Conservation (phyloP, 495 filamentous ascomycete species). For the Hyaloscypha variabilis region DNA sequence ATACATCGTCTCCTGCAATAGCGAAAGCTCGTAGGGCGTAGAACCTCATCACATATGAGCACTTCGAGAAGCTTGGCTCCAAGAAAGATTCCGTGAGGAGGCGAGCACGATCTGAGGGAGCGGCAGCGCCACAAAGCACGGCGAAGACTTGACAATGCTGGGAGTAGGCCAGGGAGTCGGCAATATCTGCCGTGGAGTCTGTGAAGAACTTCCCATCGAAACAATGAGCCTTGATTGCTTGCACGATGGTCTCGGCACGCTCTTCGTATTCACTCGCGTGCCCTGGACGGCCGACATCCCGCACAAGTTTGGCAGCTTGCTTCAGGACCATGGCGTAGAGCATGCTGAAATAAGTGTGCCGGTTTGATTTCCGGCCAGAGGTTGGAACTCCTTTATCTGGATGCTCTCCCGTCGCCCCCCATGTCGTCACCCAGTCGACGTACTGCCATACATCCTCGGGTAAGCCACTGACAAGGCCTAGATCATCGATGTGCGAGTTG, state of each 20-base stretch:
- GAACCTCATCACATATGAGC: slow-evolving; percentile 45
- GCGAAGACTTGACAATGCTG: slow-evolving; percentile 43
- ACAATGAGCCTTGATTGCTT: slow-evolving; percentile 37
- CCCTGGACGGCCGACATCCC: slow-evolving; percentile 35
- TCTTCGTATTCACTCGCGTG: slow-evolving; percentile 39
- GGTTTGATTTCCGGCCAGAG: slow-evolving; percentile 11
- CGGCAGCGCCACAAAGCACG: slow-evolving; percentile 36
- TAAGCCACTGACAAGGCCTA: slow-evolving; percentile 37
- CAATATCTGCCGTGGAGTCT: slow-evolving; percentile 15
- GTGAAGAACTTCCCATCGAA: slow-evolving; percentile 33
- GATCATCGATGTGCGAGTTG: slow-evolving; percentile 32
- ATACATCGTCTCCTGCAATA: slow-evolving; percentile 11
- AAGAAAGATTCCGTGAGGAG: slow-evolving; percentile 33
- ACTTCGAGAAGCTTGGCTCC: slow-evolving; percentile 36
- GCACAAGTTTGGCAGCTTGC: slow-evolving; percentile 34
- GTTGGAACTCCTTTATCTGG: slow-evolving; percentile 43
- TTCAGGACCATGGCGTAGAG: slow-evolving; percentile 40
- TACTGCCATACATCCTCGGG: slow-evolving; percentile 37
- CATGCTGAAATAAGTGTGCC: slow-evolving; percentile 39
- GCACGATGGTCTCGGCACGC: slow-evolving; percentile 29
- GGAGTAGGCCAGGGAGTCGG: slow-evolving; percentile 35
- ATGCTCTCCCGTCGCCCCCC: slow-evolving; percentile 39
- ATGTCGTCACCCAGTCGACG: slow-evolving; percentile 44
- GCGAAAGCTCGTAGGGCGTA: slow-evolving; percentile 41
- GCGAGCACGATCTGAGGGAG: not conserved